Percentiles rank a stretch among this genome's conserved stretches.
These are phyloP conservation scores for Penicillium occitanis DNA, from an alignment of 2,329 filamentous ascomycete species.

Conservation along the genomic window DNA sequence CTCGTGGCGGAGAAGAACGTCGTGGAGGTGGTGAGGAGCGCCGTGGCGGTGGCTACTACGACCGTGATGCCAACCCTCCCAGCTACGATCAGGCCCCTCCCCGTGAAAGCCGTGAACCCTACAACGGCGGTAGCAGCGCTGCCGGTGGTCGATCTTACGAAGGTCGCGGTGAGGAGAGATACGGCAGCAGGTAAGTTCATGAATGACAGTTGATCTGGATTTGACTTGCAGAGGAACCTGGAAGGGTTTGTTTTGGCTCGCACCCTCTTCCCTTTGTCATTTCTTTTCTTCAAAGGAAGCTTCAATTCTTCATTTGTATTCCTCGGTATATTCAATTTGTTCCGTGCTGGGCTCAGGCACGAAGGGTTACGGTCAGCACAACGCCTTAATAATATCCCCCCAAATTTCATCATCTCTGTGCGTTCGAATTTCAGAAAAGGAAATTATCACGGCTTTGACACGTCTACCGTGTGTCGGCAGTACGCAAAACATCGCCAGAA, in stretches of 20 bases:
- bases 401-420: conserved; percentile 31
- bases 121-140: conserved; percentile 36
- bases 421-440: conserved; percentile 28
- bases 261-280: conserved; percentile 22
- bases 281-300: conserved; percentile 22
- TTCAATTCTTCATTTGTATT: conserved; percentile 33
- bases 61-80: conserved; percentile 54
- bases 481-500: conserved; percentile 36
- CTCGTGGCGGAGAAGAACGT: conserved; percentile 43
- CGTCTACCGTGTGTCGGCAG: conserved; percentile 37
- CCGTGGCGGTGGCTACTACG: conserved; percentile 53
- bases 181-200: conserved; percentile 43
- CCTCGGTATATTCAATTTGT: conserved; percentile 37
- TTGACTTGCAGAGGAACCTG: conserved; percentile 22
- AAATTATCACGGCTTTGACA: conserved; percentile 33
- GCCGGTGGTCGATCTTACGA: conserved; percentile 42
- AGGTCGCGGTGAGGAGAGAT: conserved; percentile 40
- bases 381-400: conserved; percentile 23
- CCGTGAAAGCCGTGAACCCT: conserved; percentile 32
- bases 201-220: conserved; percentile 17
- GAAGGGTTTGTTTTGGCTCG: conserved; percentile 22
- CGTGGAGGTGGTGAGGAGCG: conserved; percentile 44
- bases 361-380: conserved; percentile 39
- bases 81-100: conserved; percentile 43
- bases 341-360: conserved; percentile 33